Base-by-base conservation (phyloP, 2,329 filamentous ascomycete genomes). In the Colletotrichum spinosum region DNA sequence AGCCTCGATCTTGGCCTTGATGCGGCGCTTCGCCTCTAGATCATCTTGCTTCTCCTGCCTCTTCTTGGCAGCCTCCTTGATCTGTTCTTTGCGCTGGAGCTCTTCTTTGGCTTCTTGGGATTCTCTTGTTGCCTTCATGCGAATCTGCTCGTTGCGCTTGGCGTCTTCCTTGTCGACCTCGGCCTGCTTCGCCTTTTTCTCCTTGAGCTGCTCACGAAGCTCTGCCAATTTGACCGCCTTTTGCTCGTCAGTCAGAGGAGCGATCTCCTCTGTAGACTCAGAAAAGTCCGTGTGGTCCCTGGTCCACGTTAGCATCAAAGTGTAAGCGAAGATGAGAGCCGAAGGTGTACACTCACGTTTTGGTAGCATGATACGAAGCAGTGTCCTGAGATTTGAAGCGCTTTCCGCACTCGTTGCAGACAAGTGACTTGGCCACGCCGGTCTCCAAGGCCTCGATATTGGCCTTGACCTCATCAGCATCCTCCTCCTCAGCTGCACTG, bases 371-470 rank as follows among this genome's bases (percentile, higher is more conserved):
- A 76, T 93, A 97, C 72, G 95, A 91, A 9, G 94, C 96, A 70
- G 95, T 88, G 34, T 89, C 89, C 69, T 91, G 88, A 73, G 88
- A 93, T 70, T 92, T 87, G 79, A 99, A 97, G 75, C 89, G 91
- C 85, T 97, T 97, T 74, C 92, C 91, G 75, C 96, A 99, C 61
- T 97, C 95, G 69, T 97, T 96, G 85, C 96, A 99, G 55, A 97
- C 86, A 60, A 98, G 88, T 53, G 93, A 97, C 73, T 89, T 87
- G 60, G 94, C 92, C 72, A 90, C 88, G 65, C 91, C 92, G 2
- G 87, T 87, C 71, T 92, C 84, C 3, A 94, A 82, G n/a, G 88
- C 85, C 6, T 89, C 86, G 10, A 88, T 86, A 71, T 91, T 83
- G 39, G 85, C 83, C 51, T 81, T 80, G 6, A 81, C 82, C 35